Evolutionary conservation across 176 grass and related monocot genomes (phyloP).

Genomic region (Pontederia paniculata): DNA sequence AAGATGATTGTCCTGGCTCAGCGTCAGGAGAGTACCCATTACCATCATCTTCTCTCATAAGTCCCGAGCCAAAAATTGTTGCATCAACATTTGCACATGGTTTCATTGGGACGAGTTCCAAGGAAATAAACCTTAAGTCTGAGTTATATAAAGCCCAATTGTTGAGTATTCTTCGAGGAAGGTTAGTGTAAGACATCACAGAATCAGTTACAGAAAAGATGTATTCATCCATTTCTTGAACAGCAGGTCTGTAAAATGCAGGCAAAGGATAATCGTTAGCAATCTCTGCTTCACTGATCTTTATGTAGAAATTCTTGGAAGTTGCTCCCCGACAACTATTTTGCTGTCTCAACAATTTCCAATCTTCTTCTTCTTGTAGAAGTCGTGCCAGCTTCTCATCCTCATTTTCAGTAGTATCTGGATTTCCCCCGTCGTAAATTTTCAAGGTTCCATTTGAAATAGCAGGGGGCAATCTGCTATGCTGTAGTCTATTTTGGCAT

Average conservation of each 20-base stretch:
- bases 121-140: slow-evolving; percentile 82
- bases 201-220: slow-evolving; percentile 62
- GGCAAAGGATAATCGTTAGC: slow-evolving; percentile 94
- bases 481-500: slow-evolving; percentile 63
- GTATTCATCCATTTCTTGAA: slow-evolving; percentile 97
- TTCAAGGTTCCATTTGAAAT: slow-evolving; percentile 64
- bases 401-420: slow-evolving; percentile 44
- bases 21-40: slow-evolving; percentile 48
- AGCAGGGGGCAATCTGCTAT: slow-evolving; percentile 22
- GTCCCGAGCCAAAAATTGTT: slow-evolving; percentile 83
- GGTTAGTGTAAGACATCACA: slow-evolving; percentile 51
- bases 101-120: slow-evolving; percentile 95
- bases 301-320: slow-evolving; percentile 86
- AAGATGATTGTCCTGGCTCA: slow-evolving; percentile 30
- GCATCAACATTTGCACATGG: slow-evolving; percentile 80
- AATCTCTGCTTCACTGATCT: slow-evolving; percentile 97
- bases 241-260: slow-evolving; percentile 80
- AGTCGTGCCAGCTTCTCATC: slow-evolving; percentile 82
- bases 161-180: slow-evolving; percentile 76
- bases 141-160: slow-evolving; percentile 97
- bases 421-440: slow-evolving; percentile 47
- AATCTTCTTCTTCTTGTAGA: slow-evolving; percentile 92
- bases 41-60: slow-evolving; percentile 92
- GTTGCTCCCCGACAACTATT: slow-evolving; percentile 35
- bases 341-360: slow-evolving; percentile 92